Evolutionary conservation across 2,329 filamentous ascomycete genomes (phyloP), one percentile per base, ranked within the genome.

Genomic region (Fusarium marasasianum): DNA sequence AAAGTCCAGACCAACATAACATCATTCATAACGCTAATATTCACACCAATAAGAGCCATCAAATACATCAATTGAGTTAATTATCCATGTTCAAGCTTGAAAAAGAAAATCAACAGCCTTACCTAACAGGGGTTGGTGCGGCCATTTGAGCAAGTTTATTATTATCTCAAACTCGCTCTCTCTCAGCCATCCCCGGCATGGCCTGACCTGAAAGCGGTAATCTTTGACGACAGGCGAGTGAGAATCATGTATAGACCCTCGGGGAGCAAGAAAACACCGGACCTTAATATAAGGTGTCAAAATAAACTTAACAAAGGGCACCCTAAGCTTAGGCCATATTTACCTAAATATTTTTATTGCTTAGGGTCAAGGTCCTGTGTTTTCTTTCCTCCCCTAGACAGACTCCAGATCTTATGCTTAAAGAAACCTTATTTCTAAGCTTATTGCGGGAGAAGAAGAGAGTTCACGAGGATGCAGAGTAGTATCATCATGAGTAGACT

Each of bases 131-230:
- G 68, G 59, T 74, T 61, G 35, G 48, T 83, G 82, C 80, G 82
- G 75, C 71, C 74, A 80, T 84, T 84, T 84, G 82, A 84, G 82
- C 82, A 84, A 84, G 82, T 84, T 84, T 82, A 78, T 75, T 69
- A 72, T 64, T 44, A 24, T 73, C 76, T 72, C 68, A 71, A 64
- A 72, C 56, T 60, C 66, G 61, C 53, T 57, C 65, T 63, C 37
- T 51, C 37, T 54, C 48, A 68, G 65, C 69, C 67, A 37, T 67
- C 63, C 74, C 68, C 72, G 62, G 61, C 73, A 61, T 62, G 29
- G 38, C 33, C 18, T 59, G 41, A 41, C 54, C 53, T 26, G 44
- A 55, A 61, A 26, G 9, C 43, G 50, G 44, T 17, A n/a, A 22
- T n/a, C 8, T 26, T 8, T 11, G 15, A 54, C 37, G 24, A 26